A percentile compares a stretch with the other conserved stretches of the same genome.
These are phyloP conservation scores for Macadamia integrifolia DNA, from an alignment of 164 flowering plant species.

Conservation along the genomic window DNA sequence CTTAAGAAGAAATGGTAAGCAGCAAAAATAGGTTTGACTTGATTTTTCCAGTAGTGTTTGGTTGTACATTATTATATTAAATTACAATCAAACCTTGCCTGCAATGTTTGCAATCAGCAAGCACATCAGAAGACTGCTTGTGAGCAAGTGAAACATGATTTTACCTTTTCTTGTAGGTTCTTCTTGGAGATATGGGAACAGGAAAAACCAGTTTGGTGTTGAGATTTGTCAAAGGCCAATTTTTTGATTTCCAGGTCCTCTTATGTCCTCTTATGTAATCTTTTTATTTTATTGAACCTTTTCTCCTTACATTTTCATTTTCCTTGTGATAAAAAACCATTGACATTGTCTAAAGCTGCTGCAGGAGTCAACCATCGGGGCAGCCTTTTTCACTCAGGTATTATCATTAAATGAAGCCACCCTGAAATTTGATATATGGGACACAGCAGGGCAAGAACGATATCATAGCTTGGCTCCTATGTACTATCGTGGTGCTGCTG, in stretches of 20 bases:
- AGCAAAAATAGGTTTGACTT: background rate
- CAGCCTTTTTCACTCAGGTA: slow-evolving; percentile 84
- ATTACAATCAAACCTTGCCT: background rate
- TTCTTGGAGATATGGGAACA: slow-evolving; percentile 87
- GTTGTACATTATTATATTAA: too few species aligned
- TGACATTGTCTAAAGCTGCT: slow-evolving; percentile 13
- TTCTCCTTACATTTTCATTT: background rate
- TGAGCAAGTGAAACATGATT: too few species aligned
- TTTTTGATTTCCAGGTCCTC: slow-evolving; percentile 71
- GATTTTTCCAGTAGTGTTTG: too few species aligned
- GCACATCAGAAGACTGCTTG: background rate
- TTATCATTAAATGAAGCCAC: slow-evolving; percentile 65
- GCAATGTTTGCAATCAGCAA: background rate
- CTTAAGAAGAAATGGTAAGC: background rate
- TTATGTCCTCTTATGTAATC: background rate
- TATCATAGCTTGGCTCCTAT: slow-evolving; percentile 86
- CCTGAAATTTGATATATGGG: slow-evolving; percentile 87
- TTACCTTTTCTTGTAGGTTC: slow-evolving; percentile 40
- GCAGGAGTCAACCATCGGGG: slow-evolving; percentile 94
- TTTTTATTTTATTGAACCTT: background rate
- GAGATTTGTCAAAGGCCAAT: slow-evolving; percentile 91
- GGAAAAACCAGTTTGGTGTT: slow-evolving; percentile 87
- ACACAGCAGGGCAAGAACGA: slow-evolving; percentile 85
- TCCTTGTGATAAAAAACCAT: background rate
- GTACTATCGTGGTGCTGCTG: slow-evolving; percentile 96